Percentiles rank a stretch among this genome's conserved stretches.
phyloP scores from a whole-genome alignment of 2,329 filamentous ascomycete genomes.

The Fusarium napiforme region DNA sequence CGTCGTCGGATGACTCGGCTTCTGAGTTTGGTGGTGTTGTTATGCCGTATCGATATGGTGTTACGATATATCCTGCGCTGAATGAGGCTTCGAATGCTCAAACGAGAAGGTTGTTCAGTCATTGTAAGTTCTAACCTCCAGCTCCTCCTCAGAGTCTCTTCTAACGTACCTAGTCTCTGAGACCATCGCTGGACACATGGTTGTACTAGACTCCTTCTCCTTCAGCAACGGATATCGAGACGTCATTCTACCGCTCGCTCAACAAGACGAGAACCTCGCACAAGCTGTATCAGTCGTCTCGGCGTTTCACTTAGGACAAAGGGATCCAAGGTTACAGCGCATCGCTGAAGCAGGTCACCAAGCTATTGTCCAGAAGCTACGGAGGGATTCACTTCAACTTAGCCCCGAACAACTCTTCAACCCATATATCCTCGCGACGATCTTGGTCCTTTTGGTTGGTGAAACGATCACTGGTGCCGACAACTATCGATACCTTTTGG shows the following conservation, averaged over 20 bases:
- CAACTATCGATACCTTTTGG: conserved; percentile 51
- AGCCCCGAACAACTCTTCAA: conserved; percentile 49
- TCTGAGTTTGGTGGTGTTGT: not conserved
- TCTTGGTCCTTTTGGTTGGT: conserved; percentile 53
- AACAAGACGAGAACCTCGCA: conserved; percentile 49
- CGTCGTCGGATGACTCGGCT: not conserved
- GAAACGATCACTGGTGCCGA: conserved; percentile 55
- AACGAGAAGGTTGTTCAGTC: conserved; percentile 50
- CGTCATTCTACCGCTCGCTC: conserved; percentile 53
- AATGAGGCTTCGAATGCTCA: conserved; percentile 42
- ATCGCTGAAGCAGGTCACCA: conserved; percentile 50
- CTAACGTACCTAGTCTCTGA: conserved; percentile 46
- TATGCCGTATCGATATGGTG: not conserved
- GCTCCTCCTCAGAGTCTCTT: accelerated
- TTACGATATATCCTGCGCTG: conserved; percentile 38
- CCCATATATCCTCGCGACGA: conserved; percentile 51
- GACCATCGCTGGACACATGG: conserved; percentile 53
- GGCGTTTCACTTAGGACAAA: conserved; percentile 52
- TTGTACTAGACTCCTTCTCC: conserved; percentile 48
- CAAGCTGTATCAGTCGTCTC: conserved; percentile 53
- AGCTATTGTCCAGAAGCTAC: conserved; percentile 51
- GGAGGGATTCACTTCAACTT: conserved; percentile 45
- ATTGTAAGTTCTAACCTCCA: conserved; percentile 43
- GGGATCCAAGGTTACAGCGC: conserved; percentile 45
- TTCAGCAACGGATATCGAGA: conserved; percentile 52